phyloP scores from a whole-genome alignment of 2,329 filamentous ascomycete genomes.

The Whalleya microplaca region DNA sequence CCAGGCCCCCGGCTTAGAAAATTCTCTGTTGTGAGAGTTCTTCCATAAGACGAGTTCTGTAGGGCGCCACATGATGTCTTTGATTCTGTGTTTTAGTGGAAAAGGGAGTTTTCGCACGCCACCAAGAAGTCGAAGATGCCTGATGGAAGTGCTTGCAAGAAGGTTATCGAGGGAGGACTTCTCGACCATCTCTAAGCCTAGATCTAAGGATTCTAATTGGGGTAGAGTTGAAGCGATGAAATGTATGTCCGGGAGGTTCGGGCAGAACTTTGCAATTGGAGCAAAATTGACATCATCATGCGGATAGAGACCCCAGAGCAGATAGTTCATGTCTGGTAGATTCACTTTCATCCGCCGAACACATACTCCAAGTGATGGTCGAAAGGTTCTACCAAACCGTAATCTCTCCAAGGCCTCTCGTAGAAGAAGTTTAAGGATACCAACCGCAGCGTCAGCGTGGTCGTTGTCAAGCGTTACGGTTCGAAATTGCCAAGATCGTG shows the following conservation, averaged over 20 bases:
- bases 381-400: not conserved
- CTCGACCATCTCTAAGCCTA: not conserved
- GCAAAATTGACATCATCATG: no score
- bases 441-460: not conserved
- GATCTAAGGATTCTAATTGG: not conserved
- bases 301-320: not conserved
- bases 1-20: not conserved
- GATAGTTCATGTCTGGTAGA: not conserved
- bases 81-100: no score
- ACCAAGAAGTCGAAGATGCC: not conserved
- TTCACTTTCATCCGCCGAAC: not conserved
- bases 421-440: not conserved
- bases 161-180: not conserved
- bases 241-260: not conserved
- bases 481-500: slow-evolving; percentile 6
- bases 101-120: not conserved
- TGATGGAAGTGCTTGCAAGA: not conserved
- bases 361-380: not conserved
- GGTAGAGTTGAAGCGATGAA: not conserved
- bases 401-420: not conserved
- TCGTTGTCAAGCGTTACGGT: not conserved
- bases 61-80: no score
- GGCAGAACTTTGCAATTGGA: no score
- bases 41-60: no score
- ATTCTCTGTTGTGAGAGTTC: no score